Conservation (phyloP, 441 rosid genomes). For the Capsella rubella region DNA sequence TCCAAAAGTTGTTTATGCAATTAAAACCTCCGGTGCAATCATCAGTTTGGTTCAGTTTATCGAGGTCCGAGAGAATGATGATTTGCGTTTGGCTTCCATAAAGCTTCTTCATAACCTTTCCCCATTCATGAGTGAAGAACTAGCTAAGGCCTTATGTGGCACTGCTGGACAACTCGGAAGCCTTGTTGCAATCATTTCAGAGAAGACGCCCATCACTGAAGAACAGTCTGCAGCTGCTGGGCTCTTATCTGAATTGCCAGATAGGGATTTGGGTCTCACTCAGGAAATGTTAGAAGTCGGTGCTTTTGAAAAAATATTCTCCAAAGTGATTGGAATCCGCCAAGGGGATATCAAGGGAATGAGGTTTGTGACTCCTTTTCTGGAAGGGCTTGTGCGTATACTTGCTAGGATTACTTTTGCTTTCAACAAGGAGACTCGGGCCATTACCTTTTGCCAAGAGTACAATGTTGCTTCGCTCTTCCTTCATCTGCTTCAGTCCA, state of each 20-base stretch:
- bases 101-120: slow-evolving; percentile 90
- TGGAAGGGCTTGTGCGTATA: slow-evolving; percentile 88
- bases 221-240: slow-evolving; percentile 95
- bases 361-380: slow-evolving; percentile 76
- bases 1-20: slow-evolving; percentile 74
- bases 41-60: slow-evolving; percentile 97
- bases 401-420: slow-evolving; percentile 87
- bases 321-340: slow-evolving; percentile 65
- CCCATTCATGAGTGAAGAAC: slow-evolving; percentile 84
- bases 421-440: slow-evolving; percentile 66
- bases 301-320: slow-evolving; percentile 66
- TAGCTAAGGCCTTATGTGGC: slow-evolving; percentile 82
- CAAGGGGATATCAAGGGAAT: slow-evolving; percentile 81
- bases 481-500: slow-evolving; percentile 76
- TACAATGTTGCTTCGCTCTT: slow-evolving; percentile 69
- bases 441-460: slow-evolving; percentile 73
- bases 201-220: slow-evolving; percentile 73
- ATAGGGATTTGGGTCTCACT: slow-evolving; percentile 85
- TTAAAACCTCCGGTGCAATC: slow-evolving; percentile 87
- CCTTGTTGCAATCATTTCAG: slow-evolving; percentile 74
- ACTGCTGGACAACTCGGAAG: slow-evolving; percentile 85
- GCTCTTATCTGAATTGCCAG: slow-evolving; percentile 92
- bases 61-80: slow-evolving; percentile 69
- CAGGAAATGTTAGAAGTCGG: slow-evolving; percentile 78
- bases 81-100: slow-evolving; percentile 82